These are phyloP conservation scores for Diaporthe sp. DNA, from an alignment of 2,329 filamentous ascomycete genomes.

Conservation along the genomic window DNA sequence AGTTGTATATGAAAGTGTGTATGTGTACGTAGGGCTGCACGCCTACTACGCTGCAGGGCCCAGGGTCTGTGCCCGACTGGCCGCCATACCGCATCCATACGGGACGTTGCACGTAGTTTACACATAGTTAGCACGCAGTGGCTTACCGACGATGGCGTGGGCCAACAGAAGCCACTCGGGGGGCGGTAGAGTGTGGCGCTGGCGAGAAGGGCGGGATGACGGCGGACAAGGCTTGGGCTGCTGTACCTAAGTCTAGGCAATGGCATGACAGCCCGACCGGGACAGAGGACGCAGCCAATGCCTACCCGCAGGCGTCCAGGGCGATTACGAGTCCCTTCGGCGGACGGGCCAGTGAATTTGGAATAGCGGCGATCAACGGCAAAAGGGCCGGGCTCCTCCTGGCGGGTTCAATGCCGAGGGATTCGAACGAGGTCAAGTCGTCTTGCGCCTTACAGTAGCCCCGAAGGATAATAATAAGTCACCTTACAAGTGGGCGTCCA, in stretches of 20 bases:
- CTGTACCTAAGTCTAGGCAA: background rate
- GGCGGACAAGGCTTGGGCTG: slow-evolving; percentile 23
- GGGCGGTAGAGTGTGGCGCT: slow-evolving; percentile 16
- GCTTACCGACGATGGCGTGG: slow-evolving; percentile 15
- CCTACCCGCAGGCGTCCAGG: background rate
- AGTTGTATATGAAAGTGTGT: background rate
- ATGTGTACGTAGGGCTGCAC: slow-evolving; percentile 11
- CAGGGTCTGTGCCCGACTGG: background rate
- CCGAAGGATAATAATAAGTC: slow-evolving; percentile 7
- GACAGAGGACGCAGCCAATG: slow-evolving; percentile 3
- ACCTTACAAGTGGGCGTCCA: background rate
- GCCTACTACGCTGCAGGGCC: slow-evolving; percentile 1
- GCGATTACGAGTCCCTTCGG: slow-evolving; percentile 7
- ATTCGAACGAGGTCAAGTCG: background rate
- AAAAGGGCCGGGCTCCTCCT: background rate
- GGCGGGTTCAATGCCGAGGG: slow-evolving; percentile 17
- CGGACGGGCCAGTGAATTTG: slow-evolving; percentile 20
- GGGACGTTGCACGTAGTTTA: background rate
- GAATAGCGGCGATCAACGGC: slow-evolving; percentile 10
- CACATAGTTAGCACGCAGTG: background rate
- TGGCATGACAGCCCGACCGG: slow-evolving; percentile 7
- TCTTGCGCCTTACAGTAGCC: background rate
- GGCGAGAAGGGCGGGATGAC: slow-evolving; percentile 13
- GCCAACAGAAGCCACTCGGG: slow-evolving; percentile 21
- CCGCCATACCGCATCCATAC: background rate